Evolutionary conservation across 228 moss, liverwort and hornwort genomes (phyloP).

Genomic region (Sphagnum fallax): DNA sequence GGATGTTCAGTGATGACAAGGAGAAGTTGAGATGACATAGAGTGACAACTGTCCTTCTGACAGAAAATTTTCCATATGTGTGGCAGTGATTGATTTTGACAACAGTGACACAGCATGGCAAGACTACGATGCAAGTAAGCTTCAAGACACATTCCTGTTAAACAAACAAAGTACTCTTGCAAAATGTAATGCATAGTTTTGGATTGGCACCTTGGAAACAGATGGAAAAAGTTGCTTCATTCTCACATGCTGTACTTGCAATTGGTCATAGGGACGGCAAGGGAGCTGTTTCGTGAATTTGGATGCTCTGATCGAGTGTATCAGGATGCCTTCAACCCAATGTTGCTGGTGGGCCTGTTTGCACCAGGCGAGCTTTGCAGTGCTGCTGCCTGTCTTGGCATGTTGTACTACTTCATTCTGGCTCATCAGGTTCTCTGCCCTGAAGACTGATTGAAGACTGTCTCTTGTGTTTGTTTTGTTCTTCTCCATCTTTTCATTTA

Average conservation of each 20-base stretch:
- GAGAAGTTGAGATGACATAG: no score
- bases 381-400: constrained; percentile 89
- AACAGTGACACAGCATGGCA: constrained; percentile 83
- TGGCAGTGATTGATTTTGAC: constrained; percentile 91
- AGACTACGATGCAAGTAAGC: constrained; percentile 77
- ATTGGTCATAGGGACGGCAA: constrained; percentile 60
- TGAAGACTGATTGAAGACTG: background rate
- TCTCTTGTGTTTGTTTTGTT: no score
- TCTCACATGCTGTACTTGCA: no score
- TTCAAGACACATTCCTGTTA: background rate
- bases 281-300: constrained; percentile 90
- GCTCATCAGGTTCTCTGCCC: constrained; percentile 74
- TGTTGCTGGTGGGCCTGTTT: constrained; percentile 92
- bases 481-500: no score
- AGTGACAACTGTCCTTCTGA: no score
- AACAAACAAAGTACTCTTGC: no score
- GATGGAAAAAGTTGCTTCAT: no score
- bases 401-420: constrained; percentile 96
- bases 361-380: constrained; percentile 95
- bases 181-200: no score
- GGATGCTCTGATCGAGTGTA: constrained; percentile 96
- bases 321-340: constrained; percentile 93
- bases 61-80: background rate
- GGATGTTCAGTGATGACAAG: no score
- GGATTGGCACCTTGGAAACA: no score